A percentile compares a stretch with the other conserved stretches of the same genome.
phyloP scores from a whole-genome alignment of 805 yeast genomes.

The Candida anglica region DNA sequence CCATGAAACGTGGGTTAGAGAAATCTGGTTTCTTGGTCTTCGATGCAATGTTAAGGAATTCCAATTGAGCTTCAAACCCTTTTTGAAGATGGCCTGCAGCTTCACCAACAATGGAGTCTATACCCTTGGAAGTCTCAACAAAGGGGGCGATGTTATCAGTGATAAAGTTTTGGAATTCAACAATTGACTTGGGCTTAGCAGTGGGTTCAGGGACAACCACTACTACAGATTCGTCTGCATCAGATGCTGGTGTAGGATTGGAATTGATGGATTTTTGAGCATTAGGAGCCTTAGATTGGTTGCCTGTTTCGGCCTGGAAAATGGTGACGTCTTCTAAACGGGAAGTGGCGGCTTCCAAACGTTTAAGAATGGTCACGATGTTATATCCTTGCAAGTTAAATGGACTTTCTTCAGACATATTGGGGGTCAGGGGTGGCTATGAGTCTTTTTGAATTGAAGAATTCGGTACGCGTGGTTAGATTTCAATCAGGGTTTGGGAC shows the following conservation, averaged over 20 bases:
- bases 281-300: conserved; percentile 18
- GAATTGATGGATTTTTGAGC: conserved; percentile 10
- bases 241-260: neutral
- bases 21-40: conserved; percentile 63
- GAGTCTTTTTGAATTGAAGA: too few relatives aligned
- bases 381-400: conserved; percentile 78
- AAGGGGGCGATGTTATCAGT: conserved; percentile 56
- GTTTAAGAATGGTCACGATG: conserved; percentile 64
- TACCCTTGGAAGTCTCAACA: conserved; percentile 44
- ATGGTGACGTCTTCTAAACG: conserved; percentile 86
- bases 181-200: conserved; percentile 37
- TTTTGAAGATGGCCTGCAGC: conserved; percentile 45
- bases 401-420: conserved; percentile 30
- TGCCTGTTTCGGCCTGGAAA: conserved; percentile 57
- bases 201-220: conserved; percentile 9
- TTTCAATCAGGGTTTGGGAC: neutral
- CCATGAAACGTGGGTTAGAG: conserved; percentile 48
- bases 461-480: too few relatives aligned
- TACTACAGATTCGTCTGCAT: conserved; percentile 4
- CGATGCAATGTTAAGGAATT: conserved; percentile 55
- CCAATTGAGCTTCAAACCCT: conserved; percentile 59
- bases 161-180: conserved; percentile 54
- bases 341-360: conserved; percentile 91
- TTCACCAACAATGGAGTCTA: conserved; percentile 56
- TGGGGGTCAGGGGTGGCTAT: too few relatives aligned